These are phyloP conservation scores for Coemansia sp. DNA, from an alignment of 192 early-diverging fungal genomes.

Conservation along the genomic window DNA sequence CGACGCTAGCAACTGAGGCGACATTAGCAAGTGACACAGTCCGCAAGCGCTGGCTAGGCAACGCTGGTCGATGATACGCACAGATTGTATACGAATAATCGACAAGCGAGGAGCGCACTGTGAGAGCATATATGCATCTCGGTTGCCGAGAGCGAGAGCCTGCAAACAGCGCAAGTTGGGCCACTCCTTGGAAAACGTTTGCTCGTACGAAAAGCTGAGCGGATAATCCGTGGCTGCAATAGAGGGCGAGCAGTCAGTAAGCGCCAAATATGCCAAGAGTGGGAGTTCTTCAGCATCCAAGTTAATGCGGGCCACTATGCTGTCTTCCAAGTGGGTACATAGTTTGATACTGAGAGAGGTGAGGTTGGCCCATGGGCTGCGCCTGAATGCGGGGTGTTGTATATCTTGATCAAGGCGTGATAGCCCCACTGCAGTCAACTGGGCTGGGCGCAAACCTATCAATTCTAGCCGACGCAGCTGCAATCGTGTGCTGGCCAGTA, in stretches of 20 bases:
- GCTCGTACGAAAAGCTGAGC: constrained; percentile 16
- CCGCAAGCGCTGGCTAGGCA: constrained; percentile 10
- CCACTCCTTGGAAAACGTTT: constrained; percentile 38
- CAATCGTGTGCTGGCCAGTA: constrained; percentile 6
- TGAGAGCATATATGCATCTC: constrained; percentile 13
- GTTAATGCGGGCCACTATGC: not conserved
- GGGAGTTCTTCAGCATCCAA: constrained; percentile 38
- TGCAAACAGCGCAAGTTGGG: constrained; percentile 10
- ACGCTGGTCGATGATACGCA: not conserved
- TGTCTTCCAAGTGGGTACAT: not conserved
- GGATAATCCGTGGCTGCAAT: constrained; percentile 7
- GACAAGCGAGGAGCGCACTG: constrained; percentile 10
- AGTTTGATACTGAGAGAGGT: constrained; percentile 11
- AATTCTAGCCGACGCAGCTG: constrained; percentile 23
- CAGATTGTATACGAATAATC: constrained; percentile 10
- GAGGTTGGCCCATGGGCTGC: constrained; percentile 8
- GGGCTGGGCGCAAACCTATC: constrained; percentile 18
- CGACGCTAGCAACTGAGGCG: constrained; percentile 4
- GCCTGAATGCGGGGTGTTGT: not conserved
- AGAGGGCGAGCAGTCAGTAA: constrained; percentile 14
- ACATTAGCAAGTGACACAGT: constrained; percentile 23
- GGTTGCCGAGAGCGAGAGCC: constrained; percentile 11
- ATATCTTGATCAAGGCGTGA: constrained; percentile 1
- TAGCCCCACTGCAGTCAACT: constrained; percentile 23
- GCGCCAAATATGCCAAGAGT: constrained; percentile 5